Percentiles rank a stretch among this genome's conserved stretches.
Conservation (phyloP, 805 yeast species). For the Yamadazyma philogaea region DNA sequence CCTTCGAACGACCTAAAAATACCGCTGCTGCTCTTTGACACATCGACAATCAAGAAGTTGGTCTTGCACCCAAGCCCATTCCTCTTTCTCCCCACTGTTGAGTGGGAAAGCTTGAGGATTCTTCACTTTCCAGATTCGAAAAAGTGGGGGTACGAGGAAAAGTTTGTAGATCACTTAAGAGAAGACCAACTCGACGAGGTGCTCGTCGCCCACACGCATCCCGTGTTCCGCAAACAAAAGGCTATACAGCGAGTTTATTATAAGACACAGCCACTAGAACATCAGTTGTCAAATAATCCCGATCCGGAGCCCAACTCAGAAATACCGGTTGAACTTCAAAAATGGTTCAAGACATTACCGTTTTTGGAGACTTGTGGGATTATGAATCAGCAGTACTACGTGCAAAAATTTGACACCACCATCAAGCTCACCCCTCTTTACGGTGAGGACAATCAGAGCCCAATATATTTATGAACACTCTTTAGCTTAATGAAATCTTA, state of each 20-base stretch:
- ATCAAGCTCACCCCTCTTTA: not conserved
- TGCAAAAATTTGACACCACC: not conserved
- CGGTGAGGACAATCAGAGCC: no score
- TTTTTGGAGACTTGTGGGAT: not conserved
- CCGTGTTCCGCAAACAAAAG: not conserved
- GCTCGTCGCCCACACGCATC: not conserved
- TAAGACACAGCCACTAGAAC: not conserved
- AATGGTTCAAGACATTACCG: not conserved
- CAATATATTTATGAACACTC: conserved; percentile 8
- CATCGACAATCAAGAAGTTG: not conserved
- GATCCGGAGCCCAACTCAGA: not conserved
- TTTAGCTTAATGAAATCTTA: no score
- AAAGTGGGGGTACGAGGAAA: not conserved
- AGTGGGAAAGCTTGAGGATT: not conserved
- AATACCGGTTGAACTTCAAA: not conserved
- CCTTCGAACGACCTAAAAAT: not conserved
- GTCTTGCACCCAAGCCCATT: not conserved
- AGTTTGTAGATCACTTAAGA: not conserved
- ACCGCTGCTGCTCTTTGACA: not conserved
- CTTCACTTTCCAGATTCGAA: not conserved
- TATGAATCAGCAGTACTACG: not conserved
- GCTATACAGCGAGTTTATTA: not conserved
- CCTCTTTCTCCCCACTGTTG: not conserved
- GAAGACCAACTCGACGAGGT: not conserved
- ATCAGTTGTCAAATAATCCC: not conserved